phyloP scores from a whole-genome alignment of 805 yeast genomes.

The Ogataea pini region DNA sequence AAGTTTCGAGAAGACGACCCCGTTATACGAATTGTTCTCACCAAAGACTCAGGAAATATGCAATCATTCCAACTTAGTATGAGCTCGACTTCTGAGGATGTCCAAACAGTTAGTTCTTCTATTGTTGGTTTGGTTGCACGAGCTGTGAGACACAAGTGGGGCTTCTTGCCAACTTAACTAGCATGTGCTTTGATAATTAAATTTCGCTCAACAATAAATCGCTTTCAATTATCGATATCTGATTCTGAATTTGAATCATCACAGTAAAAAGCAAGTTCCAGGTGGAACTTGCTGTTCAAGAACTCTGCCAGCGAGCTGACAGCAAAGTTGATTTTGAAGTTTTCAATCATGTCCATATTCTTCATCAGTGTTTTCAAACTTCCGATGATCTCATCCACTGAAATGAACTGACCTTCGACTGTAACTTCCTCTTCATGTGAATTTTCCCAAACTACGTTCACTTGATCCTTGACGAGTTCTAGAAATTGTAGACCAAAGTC shows the following conservation, averaged over 20 bases:
- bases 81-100: not conserved
- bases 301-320: conserved; percentile 15
- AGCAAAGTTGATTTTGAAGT: conserved; percentile 15
- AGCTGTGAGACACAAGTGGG: conserved; percentile 2
- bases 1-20: not conserved
- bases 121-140: conserved; percentile 2
- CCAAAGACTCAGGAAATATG: not conserved
- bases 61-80: conserved; percentile 1
- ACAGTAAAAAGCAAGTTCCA: conserved; percentile 16
- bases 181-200: not conserved
- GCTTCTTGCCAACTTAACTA: not conserved
- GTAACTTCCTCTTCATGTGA: conserved; percentile 35
- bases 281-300: conserved; percentile 14
- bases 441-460: conserved; percentile 34
- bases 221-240: not conserved
- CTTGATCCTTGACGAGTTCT: conserved; percentile 36
- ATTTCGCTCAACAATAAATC: not conserved
- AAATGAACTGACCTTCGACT: conserved; percentile 12
- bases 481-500: conserved; percentile 37
- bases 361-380: conserved; percentile 18
- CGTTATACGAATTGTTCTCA: not conserved
- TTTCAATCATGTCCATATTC: conserved; percentile 12
- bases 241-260: conserved; percentile 10
- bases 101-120: not conserved
- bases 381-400: conserved; percentile 5